Base-by-base conservation (phyloP, 2,329 filamentous ascomycete species). In the Sphaerulina musiva region DNA sequence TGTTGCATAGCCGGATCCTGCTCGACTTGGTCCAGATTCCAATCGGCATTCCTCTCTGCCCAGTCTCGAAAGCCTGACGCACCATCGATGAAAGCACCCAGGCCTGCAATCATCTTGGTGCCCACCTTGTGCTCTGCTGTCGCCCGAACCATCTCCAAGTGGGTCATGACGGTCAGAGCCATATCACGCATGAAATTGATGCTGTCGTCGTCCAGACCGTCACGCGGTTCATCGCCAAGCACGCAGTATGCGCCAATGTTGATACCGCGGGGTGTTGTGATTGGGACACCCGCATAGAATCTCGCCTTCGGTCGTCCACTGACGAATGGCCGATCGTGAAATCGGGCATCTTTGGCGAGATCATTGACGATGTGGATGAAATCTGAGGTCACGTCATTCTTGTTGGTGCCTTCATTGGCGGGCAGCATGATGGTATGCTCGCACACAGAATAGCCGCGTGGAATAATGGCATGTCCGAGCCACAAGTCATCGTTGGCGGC, bases 231-330 rank as follows among this genome's bases (percentile, higher is more conserved):
- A 42, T 79, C 76, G 59, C 85, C 82, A 2, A 83, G 70, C 2
- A 85, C 76, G 49, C 79, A 78, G 55, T 83, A 81, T 9, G 76
- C 77, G 8, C 84, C 84, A 52, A 87, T 80, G 45, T 77, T 76
- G 61, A 80, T 78, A 23, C 79, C 77, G 38, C 75, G 77, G 0
- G 77, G 58, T 4, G 60, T 59, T 0, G 58, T 60, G 38, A 62
- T 60, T 1, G 59, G 59, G 0, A 84, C 82, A 14, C 78, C 79
- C 5, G 79, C 79, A 55, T 81, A 80, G 62, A 82, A 82, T 6
- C 63, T 61, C 6, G 62, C 65, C 14, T 57, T 61, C 0, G 67
- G 66, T n/a, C 60, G 61, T 40, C 55, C 60, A 5, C 38, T 59
- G 2, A 69, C 66, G 51, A 63, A 69, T 9, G 66, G 61, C 20